phyloP scores from a whole-genome alignment of 495 filamentous ascomycete species.

The Penicillium macrosclerotiorum region DNA sequence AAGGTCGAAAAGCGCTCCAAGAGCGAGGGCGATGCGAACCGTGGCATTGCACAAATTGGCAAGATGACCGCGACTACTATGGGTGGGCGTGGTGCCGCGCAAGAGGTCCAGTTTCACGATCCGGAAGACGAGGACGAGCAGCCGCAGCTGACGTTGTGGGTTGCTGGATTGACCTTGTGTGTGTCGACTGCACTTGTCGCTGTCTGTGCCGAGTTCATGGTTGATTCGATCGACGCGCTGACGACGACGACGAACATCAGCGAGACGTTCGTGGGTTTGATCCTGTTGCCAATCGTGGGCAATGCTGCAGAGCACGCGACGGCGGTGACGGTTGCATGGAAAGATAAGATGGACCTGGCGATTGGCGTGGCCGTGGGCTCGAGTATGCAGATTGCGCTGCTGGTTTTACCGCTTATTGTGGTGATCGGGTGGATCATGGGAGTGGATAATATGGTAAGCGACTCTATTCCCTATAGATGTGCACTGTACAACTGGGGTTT shows the following conservation, averaged over 20 bases:
- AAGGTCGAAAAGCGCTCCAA: conserved; percentile 62
- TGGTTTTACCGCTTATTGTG: conserved; percentile 74
- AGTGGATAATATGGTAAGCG: conserved; percentile 39
- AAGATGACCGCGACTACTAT: conserved; percentile 42
- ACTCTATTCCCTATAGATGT: background rate
- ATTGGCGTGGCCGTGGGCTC: conserved; percentile 84
- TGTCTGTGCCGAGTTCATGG: conserved; percentile 89
- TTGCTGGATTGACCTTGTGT: conserved; percentile 68
- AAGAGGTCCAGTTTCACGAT: conserved; percentile 44
- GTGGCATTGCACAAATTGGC: conserved; percentile 60
- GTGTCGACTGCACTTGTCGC: conserved; percentile 77
- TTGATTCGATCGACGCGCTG: conserved; percentile 70
- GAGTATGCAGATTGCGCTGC: conserved; percentile 82
- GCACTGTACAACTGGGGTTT: too few species aligned
- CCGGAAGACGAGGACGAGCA: conserved; percentile 64
- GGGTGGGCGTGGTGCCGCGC: conserved; percentile 39
- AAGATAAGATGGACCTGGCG: conserved; percentile 88
- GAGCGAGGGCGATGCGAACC: conserved; percentile 57
- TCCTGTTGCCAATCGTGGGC: conserved; percentile 84
- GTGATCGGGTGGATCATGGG: conserved; percentile 80
- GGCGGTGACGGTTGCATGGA: conserved; percentile 79
- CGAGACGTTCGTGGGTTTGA: conserved; percentile 78
- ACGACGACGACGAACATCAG: conserved; percentile 56
- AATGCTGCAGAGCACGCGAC: conserved; percentile 89
- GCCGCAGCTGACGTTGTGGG: conserved; percentile 66